Conservation (phyloP, 164 flowering plant genomes). For the Magnolia changhungtana region DNA sequence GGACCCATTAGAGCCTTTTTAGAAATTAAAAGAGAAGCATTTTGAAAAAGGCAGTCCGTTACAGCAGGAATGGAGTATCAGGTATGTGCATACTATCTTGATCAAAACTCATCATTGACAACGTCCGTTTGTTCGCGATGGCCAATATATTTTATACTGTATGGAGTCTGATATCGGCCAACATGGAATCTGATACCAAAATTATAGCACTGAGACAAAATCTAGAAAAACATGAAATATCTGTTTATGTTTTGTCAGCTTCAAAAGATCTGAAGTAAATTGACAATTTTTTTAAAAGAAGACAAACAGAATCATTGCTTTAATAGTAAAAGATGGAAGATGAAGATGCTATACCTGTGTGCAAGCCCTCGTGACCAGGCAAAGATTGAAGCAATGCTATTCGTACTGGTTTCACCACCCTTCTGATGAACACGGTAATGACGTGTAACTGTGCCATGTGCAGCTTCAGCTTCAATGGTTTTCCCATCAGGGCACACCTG, state of each 20-base stretch:
- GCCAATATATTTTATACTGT: no score
- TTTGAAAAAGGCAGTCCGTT: no score
- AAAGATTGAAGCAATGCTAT: constrained; percentile 97
- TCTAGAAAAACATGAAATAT: background rate
- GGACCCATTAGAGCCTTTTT: background rate
- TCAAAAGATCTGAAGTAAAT: background rate
- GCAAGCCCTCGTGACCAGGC: constrained; percentile 98
- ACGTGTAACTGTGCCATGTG: constrained; percentile 98
- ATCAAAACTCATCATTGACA: no score
- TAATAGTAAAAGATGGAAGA: background rate
- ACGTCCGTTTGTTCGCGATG: no score
- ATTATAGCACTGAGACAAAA: no score
- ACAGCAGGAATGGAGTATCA: no score
- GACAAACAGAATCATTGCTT: background rate
- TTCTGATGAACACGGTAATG: constrained; percentile 95
- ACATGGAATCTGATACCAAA: no score
- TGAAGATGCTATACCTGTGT: constrained; percentile 54
- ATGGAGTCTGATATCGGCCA: no score
- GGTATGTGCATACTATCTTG: no score
- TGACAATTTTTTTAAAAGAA: background rate
- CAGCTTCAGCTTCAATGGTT: constrained; percentile 99
- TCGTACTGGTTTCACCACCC: constrained; percentile 98
- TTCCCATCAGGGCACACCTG: constrained; percentile 99
- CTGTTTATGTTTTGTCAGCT: background rate
- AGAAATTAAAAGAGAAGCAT: background rate